A percentile compares a stretch with the other conserved stretches of the same genome.
phyloP scores from a whole-genome alignment of 306 rosid genomes.

The Phaseolus lunatus region DNA sequence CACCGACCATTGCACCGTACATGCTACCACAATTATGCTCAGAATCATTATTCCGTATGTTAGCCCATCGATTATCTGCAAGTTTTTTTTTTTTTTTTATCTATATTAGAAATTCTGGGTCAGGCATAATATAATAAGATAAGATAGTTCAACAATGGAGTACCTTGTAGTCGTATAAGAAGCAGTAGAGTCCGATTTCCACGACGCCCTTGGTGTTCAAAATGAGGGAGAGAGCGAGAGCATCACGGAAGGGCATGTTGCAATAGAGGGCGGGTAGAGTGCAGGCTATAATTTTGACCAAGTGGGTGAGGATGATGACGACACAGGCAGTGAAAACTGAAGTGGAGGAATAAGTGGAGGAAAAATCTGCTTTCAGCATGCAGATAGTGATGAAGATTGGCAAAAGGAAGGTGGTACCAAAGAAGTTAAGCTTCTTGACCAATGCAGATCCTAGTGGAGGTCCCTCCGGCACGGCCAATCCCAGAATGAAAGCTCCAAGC shows the following conservation, averaged over 20 bases:
- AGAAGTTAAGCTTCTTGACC: constrained; percentile 53
- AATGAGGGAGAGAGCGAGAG: constrained; percentile 59
- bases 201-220: constrained; percentile 67
- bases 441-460: constrained; percentile 70
- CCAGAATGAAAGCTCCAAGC: constrained; percentile 65
- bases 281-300: constrained; percentile 33
- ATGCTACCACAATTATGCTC: constrained; percentile 39
- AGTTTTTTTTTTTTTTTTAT: not conserved
- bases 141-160: too few relatives aligned
- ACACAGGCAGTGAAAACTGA: not conserved
- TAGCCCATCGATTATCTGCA: constrained; percentile 41
- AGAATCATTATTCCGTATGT: constrained; percentile 30
- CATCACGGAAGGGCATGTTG: constrained; percentile 56
- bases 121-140: not conserved
- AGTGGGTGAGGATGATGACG: not conserved
- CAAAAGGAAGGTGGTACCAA: constrained; percentile 50
- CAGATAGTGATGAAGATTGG: constrained; percentile 62
- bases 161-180: constrained; percentile 43
- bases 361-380: constrained; percentile 54
- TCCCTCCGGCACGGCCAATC: constrained; percentile 71
- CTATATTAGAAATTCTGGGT: too few relatives aligned
- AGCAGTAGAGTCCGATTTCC: constrained; percentile 40
- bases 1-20: constrained; percentile 49
- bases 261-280: constrained; percentile 42
- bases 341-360: fast-evolving